These are phyloP conservation scores for Yamadazyma sp. DNA, from an alignment of 1,139 yeast genomes.

Conservation along the genomic window DNA sequence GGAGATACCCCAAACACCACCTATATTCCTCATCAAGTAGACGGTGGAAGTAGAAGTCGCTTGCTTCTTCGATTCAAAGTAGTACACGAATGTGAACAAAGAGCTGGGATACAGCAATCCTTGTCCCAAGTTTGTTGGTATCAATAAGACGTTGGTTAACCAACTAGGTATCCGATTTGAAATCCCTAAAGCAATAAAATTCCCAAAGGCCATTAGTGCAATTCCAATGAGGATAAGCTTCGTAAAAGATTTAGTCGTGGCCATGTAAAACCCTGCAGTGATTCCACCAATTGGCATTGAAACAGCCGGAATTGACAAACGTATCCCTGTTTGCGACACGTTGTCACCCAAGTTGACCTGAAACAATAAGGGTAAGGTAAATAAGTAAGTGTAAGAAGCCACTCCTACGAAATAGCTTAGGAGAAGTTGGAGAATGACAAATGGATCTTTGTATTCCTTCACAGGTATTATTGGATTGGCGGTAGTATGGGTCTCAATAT, in stretches of 20 bases:
- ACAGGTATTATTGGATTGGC: slow-evolving; percentile 40
- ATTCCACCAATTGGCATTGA: slow-evolving; percentile 41
- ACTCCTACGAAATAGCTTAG: slow-evolving; percentile 38
- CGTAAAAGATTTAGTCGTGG: slow-evolving; percentile 20
- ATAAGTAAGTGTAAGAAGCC: slow-evolving; percentile 36
- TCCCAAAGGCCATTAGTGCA: slow-evolving; percentile 31
- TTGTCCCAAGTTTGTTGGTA: slow-evolving; percentile 42
- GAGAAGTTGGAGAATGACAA: slow-evolving; percentile 24
- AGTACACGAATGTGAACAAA: slow-evolving; percentile 37
- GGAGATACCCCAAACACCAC: slow-evolving; percentile 44
- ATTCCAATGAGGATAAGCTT: slow-evolving; percentile 29
- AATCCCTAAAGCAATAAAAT: slow-evolving; percentile 27
- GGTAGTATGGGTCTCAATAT: slow-evolving; percentile 26
- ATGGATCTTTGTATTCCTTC: slow-evolving; percentile 22
- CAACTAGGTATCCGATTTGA: slow-evolving; percentile 21
- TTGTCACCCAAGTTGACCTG: slow-evolving; percentile 32
- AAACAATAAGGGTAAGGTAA: slow-evolving; percentile 38
- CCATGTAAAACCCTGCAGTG: slow-evolving; percentile 36
- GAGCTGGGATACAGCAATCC: slow-evolving; percentile 41
- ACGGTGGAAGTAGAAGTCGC: slow-evolving; percentile 40
- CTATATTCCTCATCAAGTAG: slow-evolving; percentile 37
- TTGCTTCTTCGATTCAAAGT: slow-evolving; percentile 29
- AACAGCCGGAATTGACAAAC: slow-evolving; percentile 38
- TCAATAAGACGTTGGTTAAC: slow-evolving; percentile 23
- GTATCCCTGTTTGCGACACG: slow-evolving; percentile 26